Base-by-base conservation (phyloP, 495 filamentous ascomycete species). In the Annulohypoxylon moriforme region DNA sequence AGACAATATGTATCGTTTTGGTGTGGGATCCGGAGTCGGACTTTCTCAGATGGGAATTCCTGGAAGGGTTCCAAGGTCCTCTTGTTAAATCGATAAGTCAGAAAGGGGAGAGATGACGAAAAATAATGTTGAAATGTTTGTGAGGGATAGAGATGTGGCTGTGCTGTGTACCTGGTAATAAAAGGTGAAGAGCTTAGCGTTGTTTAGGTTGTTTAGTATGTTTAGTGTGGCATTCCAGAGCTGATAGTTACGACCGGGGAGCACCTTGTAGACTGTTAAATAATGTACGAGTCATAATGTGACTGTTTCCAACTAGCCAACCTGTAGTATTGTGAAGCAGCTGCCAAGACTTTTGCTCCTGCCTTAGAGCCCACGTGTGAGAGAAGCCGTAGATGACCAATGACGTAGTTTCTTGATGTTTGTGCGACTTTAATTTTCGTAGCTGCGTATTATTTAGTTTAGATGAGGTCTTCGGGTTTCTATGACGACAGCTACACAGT, bases 1-100 rank as follows among this genome's bases (percentile, higher is more conserved):
- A 16, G 38, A 42, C 38, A 42, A 42, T 42, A 16, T 16, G 14
- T 42, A 42, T 44, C 38, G 16, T 50, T 16, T 16, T 36, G 1
- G 8, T 31, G 33, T 55, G 16, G 9, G 33, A 56, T 64, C 53
- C 61, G 49, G 61, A 56, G 22, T 44, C 33, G 61, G 61, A 64
- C 24, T 55, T 60, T 27, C 31, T 36, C 31, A 56, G 11, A 52
- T 25, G 18, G 46, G 6, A 49, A 22, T 49, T 22, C 16, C n/a
- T 47, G 24, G 44, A 22, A 11, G 10, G 6, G 18, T 47, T 47
- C 40, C 31, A 10, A 33, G 10, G 31, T 46, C 40, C 20, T 9
- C 3, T 24, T 20, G 18, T 49, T 52, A 34, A 34, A 55, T 55
- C 20, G 50, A 34, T 55, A 33, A 55, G 25, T 33, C 5, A 55